Evolutionary conservation across 352 stramenopile species (phyloP), one percentile per base, ranked within the genome.

Genomic region (Blastocystis sp.): DNA sequence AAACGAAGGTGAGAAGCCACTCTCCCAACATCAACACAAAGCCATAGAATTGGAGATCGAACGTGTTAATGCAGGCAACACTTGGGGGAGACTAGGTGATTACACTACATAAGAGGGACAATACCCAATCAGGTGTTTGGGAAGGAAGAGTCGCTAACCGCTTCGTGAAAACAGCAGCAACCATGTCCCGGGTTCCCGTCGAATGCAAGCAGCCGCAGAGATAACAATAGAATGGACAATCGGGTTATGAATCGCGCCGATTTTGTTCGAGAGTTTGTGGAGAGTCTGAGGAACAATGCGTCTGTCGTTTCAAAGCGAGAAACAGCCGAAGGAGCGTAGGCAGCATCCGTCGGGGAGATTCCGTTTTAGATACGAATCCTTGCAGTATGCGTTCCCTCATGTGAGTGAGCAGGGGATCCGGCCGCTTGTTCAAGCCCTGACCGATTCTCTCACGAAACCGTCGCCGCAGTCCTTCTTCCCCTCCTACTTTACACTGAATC

Each of bases 41-140:
- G 64, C 71, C 71, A 66, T 81, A 81, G 41, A 81, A 48, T 41
- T 81, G 71, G 23, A 81, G 53, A 65, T 81, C 71, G 28, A 66
- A 10, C 21, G 43, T 23, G 41, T 62, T 38, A 19, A 81, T 19
- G 11, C 21, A 56, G 4, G 66, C 23, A 28, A 60, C 10, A 9
- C 48, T 66, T 3, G 71, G 71, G 28, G 71, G 71, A 21, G 71
- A 81, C 71, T 81, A 81, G 10, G 19, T 40, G 10, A 62, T 66
- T 34, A 64, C 38, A 10, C 28, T 21, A 38, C 11, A 4, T 28
- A 23, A 64, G 7, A 38, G 23, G 10, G 10, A 52, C 38, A 34
- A 1, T 65, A 81, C 71, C 71, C 71, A 81, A 64, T 81, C 71
- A 14, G 71, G 71, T 53, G 71, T 81, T 65, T 81, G 71, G 34